phyloP scores from a whole-genome alignment of 2,329 filamentous ascomycete species.

The Fusarium denticulatum region DNA sequence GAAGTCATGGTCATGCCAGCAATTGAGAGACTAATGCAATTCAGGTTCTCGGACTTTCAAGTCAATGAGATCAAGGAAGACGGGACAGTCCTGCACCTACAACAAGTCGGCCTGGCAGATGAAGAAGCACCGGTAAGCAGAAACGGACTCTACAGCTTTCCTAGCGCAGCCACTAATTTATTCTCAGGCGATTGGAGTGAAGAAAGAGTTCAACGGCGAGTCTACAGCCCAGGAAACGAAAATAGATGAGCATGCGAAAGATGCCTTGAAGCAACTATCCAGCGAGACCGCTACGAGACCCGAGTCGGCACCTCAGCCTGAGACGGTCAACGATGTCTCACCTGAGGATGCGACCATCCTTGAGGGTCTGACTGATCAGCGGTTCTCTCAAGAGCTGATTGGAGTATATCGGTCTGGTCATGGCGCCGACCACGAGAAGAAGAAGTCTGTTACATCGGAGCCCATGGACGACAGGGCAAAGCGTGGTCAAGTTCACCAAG shows the following conservation, averaged over 20 bases:
- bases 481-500: slow-evolving; percentile 62
- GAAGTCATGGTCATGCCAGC: not conserved
- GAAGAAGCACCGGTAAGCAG: slow-evolving; percentile 29
- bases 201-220: slow-evolving; percentile 24
- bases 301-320: slow-evolving; percentile 29
- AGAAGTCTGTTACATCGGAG: slow-evolving; percentile 52
- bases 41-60: slow-evolving; percentile 87
- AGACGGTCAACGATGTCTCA: slow-evolving; percentile 43
- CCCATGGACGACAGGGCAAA: slow-evolving; percentile 56
- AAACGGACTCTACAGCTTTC: not conserved
- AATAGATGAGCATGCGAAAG: slow-evolving; percentile 21
- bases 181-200: slow-evolving; percentile 21
- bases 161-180: slow-evolving; percentile 17
- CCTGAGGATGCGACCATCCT: slow-evolving; percentile 51
- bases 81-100: slow-evolving; percentile 80
- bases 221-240: slow-evolving; percentile 18
- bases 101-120: slow-evolving; percentile 51
- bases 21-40: slow-evolving; percentile 24
- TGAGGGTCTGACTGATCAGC: slow-evolving; percentile 51
- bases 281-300: slow-evolving; percentile 29
- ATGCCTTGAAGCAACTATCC: slow-evolving; percentile 24
- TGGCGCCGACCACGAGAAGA: slow-evolving; percentile 41
- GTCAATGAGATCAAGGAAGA: slow-evolving; percentile 87
- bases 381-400: slow-evolving; percentile 54
- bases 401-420: slow-evolving; percentile 53